Evolutionary conservation across 208 protist genomes (phyloP), one percentile per base, ranked within the genome.

Genomic region (Trypanosoma platydactyli): DNA sequence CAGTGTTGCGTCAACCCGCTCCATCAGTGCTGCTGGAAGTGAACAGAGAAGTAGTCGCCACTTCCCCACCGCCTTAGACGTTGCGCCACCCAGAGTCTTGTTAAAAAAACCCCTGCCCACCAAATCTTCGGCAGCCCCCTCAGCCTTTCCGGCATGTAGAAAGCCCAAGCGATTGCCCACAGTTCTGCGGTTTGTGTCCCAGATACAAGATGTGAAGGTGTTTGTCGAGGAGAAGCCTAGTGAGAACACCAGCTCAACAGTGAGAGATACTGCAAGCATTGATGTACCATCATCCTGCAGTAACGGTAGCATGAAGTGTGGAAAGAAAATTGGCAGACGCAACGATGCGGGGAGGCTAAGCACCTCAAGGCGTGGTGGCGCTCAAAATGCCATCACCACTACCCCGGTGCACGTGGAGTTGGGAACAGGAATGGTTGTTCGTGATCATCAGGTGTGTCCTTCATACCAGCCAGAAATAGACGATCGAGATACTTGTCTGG

Each of bases 21-120:
- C 53, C 27, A 35, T 40, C 6, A 27, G 40, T n/a, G 40, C 13
- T 18, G 18, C 42, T 1, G 48, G 49, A 12, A 22, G 0, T 38
- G 55, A 40, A 20, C 49, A 16, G 1, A 30, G 51, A 2, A 73
- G 60, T 67, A 73, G 60, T 62, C 60, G 66, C 52, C 67, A 72
- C 51, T 60, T 72, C 46, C 65, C 41, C 30, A n/a, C 38, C 27
- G 40, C 15, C n/a, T 11, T 56, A 22, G 49, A 58, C 18, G 35
- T 35, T 54, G 41, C 24, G 20, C 56, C 20, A 27, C 5, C 40
- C 9, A 3, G 33, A 11, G 9, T 11, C 33, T 11, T 9, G 33
- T 9, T 9, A 38, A 38, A 38, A 38, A 3, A 9, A 38, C 9
- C 33, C 9, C 33, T 9, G 33, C n/a, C 5, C 38, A 18, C 20